Percentiles rank a stretch among this genome's conserved stretches.
phyloP scores from a whole-genome alignment of 805 yeast species.

The Yamadazyma laniorum region DNA sequence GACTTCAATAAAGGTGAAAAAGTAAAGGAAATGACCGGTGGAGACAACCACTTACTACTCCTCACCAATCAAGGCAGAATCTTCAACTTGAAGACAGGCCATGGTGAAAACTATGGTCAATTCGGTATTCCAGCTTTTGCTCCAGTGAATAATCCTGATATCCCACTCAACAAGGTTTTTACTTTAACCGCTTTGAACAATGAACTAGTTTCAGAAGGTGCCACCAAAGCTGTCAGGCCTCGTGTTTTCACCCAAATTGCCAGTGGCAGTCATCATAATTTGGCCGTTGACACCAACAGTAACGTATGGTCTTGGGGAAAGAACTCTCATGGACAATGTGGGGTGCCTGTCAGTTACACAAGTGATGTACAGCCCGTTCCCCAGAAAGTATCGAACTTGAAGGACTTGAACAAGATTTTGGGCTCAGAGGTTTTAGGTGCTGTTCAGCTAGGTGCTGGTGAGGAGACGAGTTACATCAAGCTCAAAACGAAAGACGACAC shows the following conservation, averaged over 20 bases:
- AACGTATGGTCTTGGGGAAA: slow-evolving; percentile 83
- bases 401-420: slow-evolving; percentile 17
- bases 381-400: slow-evolving; percentile 20
- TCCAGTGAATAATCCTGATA: slow-evolving; percentile 46
- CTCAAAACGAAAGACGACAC: slow-evolving; percentile 22
- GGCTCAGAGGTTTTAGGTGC: slow-evolving; percentile 24
- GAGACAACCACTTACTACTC: slow-evolving; percentile 67
- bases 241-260: slow-evolving; percentile 61
- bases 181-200: slow-evolving; percentile 61
- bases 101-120: slow-evolving; percentile 61
- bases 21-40: slow-evolving; percentile 51
- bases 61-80: slow-evolving; percentile 60
- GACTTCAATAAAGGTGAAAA: slow-evolving; percentile 27
- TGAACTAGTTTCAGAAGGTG: slow-evolving; percentile 25
- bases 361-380: slow-evolving; percentile 75
- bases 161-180: slow-evolving; percentile 27
- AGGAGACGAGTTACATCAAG: slow-evolving; percentile 47
- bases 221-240: slow-evolving; percentile 24
- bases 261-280: slow-evolving; percentile 69
- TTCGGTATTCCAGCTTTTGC: slow-evolving; percentile 76
- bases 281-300: slow-evolving; percentile 68
- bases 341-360: slow-evolving; percentile 61
- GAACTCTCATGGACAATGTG: slow-evolving; percentile 83
- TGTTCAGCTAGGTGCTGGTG: slow-evolving; percentile 52
- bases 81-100: slow-evolving; percentile 61